These are phyloP conservation scores for Lactarius tabidus DNA, from an alignment of 768 basidiomycete species.

Conservation along the genomic window DNA sequence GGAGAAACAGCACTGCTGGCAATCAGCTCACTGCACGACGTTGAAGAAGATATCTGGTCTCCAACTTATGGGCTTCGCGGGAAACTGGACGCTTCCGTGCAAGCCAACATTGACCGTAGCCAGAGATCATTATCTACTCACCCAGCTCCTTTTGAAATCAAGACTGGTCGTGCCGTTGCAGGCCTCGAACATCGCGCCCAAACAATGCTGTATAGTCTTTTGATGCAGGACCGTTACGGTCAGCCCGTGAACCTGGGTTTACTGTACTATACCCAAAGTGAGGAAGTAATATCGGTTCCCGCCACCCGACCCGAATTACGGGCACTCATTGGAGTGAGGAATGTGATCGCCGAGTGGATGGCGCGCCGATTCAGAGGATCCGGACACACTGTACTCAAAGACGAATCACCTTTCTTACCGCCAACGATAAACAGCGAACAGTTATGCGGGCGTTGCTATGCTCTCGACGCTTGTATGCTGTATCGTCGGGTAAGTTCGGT, in stretches of 20 bases:
- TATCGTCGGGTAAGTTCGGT: slow-evolving; percentile 68
- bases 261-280: slow-evolving; percentile 91
- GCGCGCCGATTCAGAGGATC: slow-evolving; percentile 41
- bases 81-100: slow-evolving; percentile 88
- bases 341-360: slow-evolving; percentile 80
- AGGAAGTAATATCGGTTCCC: slow-evolving; percentile 81
- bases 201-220: slow-evolving; percentile 93
- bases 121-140: slow-evolving; percentile 30
- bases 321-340: slow-evolving; percentile 75
- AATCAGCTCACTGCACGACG: slow-evolving; percentile 70
- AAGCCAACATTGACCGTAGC: slow-evolving; percentile 50
- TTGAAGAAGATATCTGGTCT: slow-evolving; percentile 98
- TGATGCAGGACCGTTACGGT: slow-evolving; percentile 89
- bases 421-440: slow-evolving; percentile 80
- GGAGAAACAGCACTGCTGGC: slow-evolving; percentile 57
- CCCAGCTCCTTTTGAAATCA: slow-evolving; percentile 88
- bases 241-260: slow-evolving; percentile 76
- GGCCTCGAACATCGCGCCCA: slow-evolving; percentile 95
- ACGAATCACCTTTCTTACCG: slow-evolving; percentile 62
- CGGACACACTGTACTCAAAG: slow-evolving; percentile 25
- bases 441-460: slow-evolving; percentile 77
- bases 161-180: slow-evolving; percentile 77
- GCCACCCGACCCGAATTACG: slow-evolving; percentile 78
- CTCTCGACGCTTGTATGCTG: slow-evolving; percentile 85
- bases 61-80: slow-evolving; percentile 94